A percentile compares a stretch with the other conserved stretches of the same genome.
Evolutionary conservation across 345 rosid species (phyloP).

Genomic region (Melaleuca quinquenervia): DNA sequence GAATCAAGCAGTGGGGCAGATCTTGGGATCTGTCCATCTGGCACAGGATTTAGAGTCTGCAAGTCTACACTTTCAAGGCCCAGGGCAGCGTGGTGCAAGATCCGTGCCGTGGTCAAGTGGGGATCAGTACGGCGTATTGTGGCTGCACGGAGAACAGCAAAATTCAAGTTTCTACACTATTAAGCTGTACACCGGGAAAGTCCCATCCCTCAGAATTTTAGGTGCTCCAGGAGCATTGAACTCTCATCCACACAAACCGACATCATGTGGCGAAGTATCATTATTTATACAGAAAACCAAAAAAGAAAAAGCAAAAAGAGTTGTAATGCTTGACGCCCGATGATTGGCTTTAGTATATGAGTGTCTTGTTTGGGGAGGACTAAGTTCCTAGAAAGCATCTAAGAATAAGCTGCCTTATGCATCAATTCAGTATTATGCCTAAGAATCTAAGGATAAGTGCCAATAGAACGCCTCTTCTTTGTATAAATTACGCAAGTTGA

Average conservation of each 20-base stretch:
- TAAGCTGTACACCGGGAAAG: neutral
- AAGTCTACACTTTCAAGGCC: constrained; percentile 16
- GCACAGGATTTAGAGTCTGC: constrained; percentile 5
- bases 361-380: neutral
- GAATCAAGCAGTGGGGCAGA: constrained; percentile 14
- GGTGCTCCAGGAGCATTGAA: neutral
- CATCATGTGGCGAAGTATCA: neutral
- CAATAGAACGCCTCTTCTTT: neutral
- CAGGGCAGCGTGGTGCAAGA: constrained; percentile 54
- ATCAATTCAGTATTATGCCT: neutral
- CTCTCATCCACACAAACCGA: neutral
- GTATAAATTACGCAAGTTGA: neutral
- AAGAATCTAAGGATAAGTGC: neutral
- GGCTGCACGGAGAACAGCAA: constrained; percentile 15
- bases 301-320: neutral
- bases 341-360: neutral
- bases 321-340: neutral
- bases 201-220: too few relatives aligned
- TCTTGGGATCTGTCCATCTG: neutral
- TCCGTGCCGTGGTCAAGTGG: constrained; percentile 40
- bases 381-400: neutral
- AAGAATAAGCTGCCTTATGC: neutral
- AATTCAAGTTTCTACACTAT: neutral
- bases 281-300: neutral
- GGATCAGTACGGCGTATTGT: constrained; percentile 12